Evolutionary conservation across 1,284 basidiomycete species (phyloP).

Genomic region (Puccinia novopanici): DNA sequence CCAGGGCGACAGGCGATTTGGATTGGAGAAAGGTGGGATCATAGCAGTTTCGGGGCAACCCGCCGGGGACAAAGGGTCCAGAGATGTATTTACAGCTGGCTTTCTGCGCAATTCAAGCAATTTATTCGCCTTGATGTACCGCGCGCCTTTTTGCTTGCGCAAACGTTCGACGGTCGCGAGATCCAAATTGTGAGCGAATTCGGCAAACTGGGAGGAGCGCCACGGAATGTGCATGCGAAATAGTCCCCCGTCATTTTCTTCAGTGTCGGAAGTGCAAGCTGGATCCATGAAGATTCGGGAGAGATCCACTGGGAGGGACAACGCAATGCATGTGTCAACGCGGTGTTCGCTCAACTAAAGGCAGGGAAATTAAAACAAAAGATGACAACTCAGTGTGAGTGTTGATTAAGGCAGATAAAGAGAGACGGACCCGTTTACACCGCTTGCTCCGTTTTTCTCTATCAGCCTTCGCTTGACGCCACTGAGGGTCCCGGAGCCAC

Average conservation of each 20-base stretch:
- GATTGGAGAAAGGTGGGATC: conserved; percentile 8
- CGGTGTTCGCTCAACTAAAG: neutral
- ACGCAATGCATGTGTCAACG: conserved; percentile 3
- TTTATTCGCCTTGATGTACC: no score
- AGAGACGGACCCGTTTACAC: conserved; percentile 4
- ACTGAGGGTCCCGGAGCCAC: neutral
- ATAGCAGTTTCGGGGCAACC: no score
- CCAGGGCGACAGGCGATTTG: neutral
- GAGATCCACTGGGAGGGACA: neutral
- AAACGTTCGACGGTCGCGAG: no score
- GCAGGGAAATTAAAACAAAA: neutral
- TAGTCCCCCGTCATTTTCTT: conserved; percentile 1
- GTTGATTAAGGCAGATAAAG: no score
- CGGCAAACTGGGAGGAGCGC: no score
- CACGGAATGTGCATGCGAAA: no score
- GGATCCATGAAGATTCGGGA: neutral
- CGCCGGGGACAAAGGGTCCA: no score
- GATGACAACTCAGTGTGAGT: no score
- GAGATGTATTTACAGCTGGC: no score
- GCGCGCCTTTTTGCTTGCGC: no score
- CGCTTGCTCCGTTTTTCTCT: conserved; percentile 6
- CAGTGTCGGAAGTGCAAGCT: conserved; percentile 3
- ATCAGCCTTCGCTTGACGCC: neutral
- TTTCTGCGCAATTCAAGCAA: no score
- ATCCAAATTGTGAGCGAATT: no score